Conservation (phyloP, 2,329 filamentous ascomycete species). For the Penicillium concentricum region DNA sequence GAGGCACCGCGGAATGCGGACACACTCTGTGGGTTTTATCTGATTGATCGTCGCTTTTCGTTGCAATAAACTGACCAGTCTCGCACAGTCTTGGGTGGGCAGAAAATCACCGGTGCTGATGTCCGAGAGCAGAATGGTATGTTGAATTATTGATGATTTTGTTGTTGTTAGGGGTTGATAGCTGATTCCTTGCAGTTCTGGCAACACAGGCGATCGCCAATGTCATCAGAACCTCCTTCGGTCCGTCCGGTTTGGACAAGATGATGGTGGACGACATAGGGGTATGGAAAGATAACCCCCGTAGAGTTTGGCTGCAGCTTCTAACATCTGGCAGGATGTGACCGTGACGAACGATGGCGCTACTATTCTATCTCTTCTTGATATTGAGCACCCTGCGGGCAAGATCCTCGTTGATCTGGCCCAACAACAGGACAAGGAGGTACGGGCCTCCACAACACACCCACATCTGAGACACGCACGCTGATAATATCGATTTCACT, state of each 20-base stretch:
- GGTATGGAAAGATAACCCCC: conserved; percentile 52
- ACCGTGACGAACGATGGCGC: conserved; percentile 99
- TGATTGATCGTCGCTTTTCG: neutral
- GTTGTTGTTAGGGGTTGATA: neutral
- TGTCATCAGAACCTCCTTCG: conserved; percentile 98
- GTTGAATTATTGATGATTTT: conserved; percentile 28
- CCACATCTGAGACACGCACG: neutral
- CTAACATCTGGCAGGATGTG: conserved; percentile 66
- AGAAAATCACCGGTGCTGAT: conserved; percentile 95
- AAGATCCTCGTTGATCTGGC: conserved; percentile 98
- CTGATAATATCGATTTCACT: conserved; percentile 6
- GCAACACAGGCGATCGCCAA: conserved; percentile 97
- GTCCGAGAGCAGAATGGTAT: conserved; percentile 95
- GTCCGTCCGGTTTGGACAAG: conserved; percentile 94
- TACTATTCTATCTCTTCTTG: conserved; percentile 90
- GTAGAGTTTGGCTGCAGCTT: conserved; percentile 17
- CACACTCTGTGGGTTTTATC: conserved; percentile 69
- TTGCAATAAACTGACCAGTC: conserved; percentile 33
- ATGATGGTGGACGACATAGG: conserved; percentile 99
- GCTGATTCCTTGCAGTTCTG: conserved; percentile 60
- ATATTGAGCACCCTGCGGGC: conserved; percentile 95
- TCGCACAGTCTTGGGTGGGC: conserved; percentile 75
- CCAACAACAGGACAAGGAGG: conserved; percentile 97
- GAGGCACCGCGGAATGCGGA: conserved; percentile 89
- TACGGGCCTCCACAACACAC: conserved; percentile 21